A percentile compares a stretch with the other conserved stretches of the same genome.
phyloP scores from a whole-genome alignment of 2,329 filamentous ascomycete genomes.

The Alternaria conjuncta region DNA sequence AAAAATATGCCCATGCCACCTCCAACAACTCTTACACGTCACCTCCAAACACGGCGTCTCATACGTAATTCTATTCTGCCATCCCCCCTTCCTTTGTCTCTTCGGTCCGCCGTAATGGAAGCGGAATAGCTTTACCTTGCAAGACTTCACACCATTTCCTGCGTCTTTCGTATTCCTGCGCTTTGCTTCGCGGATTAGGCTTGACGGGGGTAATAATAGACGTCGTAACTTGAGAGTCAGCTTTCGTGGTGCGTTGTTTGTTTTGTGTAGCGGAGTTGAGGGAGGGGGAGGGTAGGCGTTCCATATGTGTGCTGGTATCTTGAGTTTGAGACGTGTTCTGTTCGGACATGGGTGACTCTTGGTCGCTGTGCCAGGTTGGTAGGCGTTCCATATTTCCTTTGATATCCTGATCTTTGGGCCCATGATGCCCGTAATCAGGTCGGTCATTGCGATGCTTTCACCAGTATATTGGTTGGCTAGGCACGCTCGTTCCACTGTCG shows the following conservation, averaged over 20 bases:
- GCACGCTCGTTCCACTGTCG: neutral
- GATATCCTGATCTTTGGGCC: slow-evolving; percentile 15
- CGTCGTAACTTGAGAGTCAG: neutral
- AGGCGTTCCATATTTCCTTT: slow-evolving; percentile 20
- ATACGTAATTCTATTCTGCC: slow-evolving; percentile 11
- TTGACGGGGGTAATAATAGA: neutral
- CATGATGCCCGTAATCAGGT: neutral
- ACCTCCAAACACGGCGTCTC: slow-evolving; percentile 19
- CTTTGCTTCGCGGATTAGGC: neutral
- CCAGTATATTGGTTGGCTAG: neutral
- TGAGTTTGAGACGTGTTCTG: no score
- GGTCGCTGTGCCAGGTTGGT: neutral
- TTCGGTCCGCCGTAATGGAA: slow-evolving; percentile 28
- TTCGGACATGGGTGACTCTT: no score
- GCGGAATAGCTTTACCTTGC: slow-evolving; percentile 18
- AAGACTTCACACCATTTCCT: neutral
- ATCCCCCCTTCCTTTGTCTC: slow-evolving; percentile 4
- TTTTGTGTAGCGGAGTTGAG: no score
- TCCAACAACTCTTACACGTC: slow-evolving; percentile 22
- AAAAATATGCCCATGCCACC: slow-evolving; percentile 17
- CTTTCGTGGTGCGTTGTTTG: neutral
- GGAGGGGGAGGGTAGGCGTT: slow-evolving; percentile 5
- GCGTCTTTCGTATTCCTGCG: no score
- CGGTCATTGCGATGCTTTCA: neutral
- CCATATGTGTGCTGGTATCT: slow-evolving; percentile 17